A percentile compares a stretch with the other conserved stretches of the same genome.
Evolutionary conservation across 192 early-diverging fungal species (phyloP).

Genomic region (Backusella mclennaniae): DNA sequence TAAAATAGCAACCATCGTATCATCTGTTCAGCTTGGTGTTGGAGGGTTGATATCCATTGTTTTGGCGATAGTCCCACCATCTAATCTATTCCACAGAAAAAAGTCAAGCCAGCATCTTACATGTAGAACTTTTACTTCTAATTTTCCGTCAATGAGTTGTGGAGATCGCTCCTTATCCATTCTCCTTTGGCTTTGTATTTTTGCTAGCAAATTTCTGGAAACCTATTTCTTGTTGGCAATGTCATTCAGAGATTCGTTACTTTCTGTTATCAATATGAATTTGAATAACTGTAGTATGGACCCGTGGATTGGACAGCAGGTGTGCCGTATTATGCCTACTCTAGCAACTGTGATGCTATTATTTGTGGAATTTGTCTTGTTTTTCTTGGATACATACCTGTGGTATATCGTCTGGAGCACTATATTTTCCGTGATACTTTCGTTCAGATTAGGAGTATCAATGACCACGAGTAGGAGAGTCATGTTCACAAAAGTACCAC

Average conservation of each 20-base stretch:
- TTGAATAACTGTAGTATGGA: slow-evolving; percentile 42
- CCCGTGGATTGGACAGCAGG: slow-evolving; percentile 40
- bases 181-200: slow-evolving; percentile 59
- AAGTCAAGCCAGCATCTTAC: slow-evolving; percentile 10
- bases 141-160: slow-evolving; percentile 56
- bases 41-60: slow-evolving; percentile 55
- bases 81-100: slow-evolving; percentile 43
- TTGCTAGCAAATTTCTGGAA: slow-evolving; percentile 66
- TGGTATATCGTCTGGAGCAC: slow-evolving; percentile 77
- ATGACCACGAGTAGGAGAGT: slow-evolving; percentile 69
- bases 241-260: slow-evolving; percentile 60
- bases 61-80: slow-evolving; percentile 55
- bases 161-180: slow-evolving; percentile 58
- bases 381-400: slow-evolving; percentile 73
- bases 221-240: slow-evolving; percentile 66
- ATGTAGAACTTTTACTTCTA: slow-evolving; percentile 55
- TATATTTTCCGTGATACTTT: slow-evolving; percentile 60
- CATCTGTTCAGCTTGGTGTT: slow-evolving; percentile 58
- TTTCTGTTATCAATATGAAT: slow-evolving; percentile 33
- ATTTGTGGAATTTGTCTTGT: slow-evolving; percentile 59
- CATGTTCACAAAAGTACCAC: slow-evolving; percentile 61
- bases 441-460: slow-evolving; percentile 63
- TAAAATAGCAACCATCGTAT: slow-evolving; percentile 47
- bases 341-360: slow-evolving; percentile 59
- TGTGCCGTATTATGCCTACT: slow-evolving; percentile 53